Base-by-base conservation (phyloP, 306 rosid genomes). In the Fragaria ananassa region DNA sequence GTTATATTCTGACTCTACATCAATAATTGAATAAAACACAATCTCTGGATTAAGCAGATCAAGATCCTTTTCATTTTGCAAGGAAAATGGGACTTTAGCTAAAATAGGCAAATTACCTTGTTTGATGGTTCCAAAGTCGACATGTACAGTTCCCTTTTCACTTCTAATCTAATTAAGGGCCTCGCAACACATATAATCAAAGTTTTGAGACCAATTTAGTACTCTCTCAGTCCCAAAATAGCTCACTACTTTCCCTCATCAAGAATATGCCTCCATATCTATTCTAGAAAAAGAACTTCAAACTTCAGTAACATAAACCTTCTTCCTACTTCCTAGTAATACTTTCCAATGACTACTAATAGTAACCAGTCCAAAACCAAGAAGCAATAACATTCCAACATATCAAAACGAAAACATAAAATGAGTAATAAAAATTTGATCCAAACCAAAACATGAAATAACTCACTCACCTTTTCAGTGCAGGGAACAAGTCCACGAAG, bases 401-500 rank as follows among this genome's bases (percentile, higher is more conserved):
- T 37, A 12, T 7, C 23, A 66, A 73, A 21, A 57, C 13, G 21
- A 31, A 23, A 73, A 57, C 76, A 19, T 13, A 50, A 31, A 3
- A 10, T 0, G 10, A 5, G 37, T 14, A 12, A 27, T 2, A 53
- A 21, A 8, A n/a, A 54, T 39, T 54, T 56, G 15, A 54, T 27
- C 7, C 49, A 13, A 54, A 51, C 29, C 66, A 13, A 15, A 56
- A 21, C 54, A 57, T 74, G 27, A 74, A 56, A 60, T 5, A 41
- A 60, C 3, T 58, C 4, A 25, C 74, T 42, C 44, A 90, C 98
- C 93, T 91, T 93, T 15, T 85, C 82, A 69, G 78, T 78, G 83
- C 86, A 76, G 72, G 93, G 81, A 5, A 93, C 91, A 64, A 91
- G 86, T 37, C 85, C 85, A 61, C 98, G 98, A 46, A 93, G 87